Conservation (phyloP, 1,284 basidiomycete genomes). For the Agaricales sp. region DNA sequence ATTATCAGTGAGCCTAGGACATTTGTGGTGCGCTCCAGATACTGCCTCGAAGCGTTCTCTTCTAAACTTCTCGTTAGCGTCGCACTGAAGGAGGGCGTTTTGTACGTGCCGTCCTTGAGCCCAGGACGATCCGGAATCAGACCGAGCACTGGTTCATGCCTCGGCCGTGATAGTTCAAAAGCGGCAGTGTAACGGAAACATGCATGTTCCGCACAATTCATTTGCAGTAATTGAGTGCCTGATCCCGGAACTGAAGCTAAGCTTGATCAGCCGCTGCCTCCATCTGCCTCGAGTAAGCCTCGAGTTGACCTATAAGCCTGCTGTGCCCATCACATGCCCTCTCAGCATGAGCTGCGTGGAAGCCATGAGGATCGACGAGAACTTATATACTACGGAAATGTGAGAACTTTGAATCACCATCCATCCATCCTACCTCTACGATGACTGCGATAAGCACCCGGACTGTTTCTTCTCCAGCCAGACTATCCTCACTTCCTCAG, state of each 20-base stretch:
- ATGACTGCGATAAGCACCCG: constrained; percentile 6
- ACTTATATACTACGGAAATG: constrained; percentile 1
- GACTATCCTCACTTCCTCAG: constrained; percentile 40
- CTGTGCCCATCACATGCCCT: background rate
- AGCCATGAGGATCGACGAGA: background rate
- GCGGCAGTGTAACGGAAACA: background rate
- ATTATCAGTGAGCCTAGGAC: constrained; percentile 43
- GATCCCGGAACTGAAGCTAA: background rate
- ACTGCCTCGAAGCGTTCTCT: background rate
- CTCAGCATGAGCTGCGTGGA: background rate
- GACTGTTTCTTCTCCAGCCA: constrained; percentile 8
- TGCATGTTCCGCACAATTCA: background rate
- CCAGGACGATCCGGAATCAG: background rate
- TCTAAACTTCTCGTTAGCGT: background rate
- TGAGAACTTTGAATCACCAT: background rate
- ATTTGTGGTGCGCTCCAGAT: constrained; percentile 41
- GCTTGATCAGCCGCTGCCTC: too few species aligned
- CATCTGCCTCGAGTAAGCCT: background rate
- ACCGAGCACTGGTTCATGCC: constrained; percentile 5
- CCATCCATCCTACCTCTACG: constrained; percentile 1
- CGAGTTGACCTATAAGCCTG: background rate
- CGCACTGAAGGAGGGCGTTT: constrained; percentile 3
- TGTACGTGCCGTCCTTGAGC: background rate
- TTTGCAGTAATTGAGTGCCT: background rate
- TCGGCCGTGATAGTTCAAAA: background rate